Base-by-base conservation (phyloP, 176 grass and related monocot genomes). In the Canna indica region DNA sequence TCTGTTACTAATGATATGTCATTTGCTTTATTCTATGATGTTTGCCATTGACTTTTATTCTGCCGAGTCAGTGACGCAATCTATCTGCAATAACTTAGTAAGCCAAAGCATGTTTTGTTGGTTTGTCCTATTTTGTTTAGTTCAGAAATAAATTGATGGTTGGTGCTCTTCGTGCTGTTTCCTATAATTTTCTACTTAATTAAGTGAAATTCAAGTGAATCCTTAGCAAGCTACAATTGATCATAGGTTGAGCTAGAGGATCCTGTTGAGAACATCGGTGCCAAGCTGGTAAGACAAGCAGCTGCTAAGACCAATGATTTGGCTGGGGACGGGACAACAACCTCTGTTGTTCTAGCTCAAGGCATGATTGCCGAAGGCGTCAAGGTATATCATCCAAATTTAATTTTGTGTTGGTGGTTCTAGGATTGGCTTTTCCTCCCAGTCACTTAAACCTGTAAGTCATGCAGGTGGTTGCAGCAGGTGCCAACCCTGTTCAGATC, bases 291-390 rank as follows among this genome's bases (percentile, higher is more conserved):
- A 36, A 66, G 63, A 66, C 63, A 66, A 38, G 63, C 63, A 2
- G 87, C 87, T 75, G 70, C 76, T 3, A 90, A 90, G 75, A 90
- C 80, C 42, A 86, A 90, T 72, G 87, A 90, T 46, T 80, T 86
- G 64, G 83, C 83, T 44, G 87, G 87, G 47, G 83, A 90, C 4
- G 83, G 87, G 8, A 86, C 83, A 56, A 86, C 87, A 25, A 90
- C 87, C 29, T 79, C 80, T 16, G 77, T 83, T 10, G 71, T 90
- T 61, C 87, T 90, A 71, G 83, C 87, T 42, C 87, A 86, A 42
- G 87, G 80, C 28, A 83, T 90, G 80, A 83, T 90, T 47, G 52
- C 77, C 0, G 80, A 86, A 80, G 87, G 83, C 82, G 81, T 88
- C 25, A 88, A 88, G 81, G 85, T 88, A 81, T 16, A 14, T 1